Base-by-base conservation (phyloP, 768 basidiomycete genomes). In the Phanerochaete carnosa region DNA sequence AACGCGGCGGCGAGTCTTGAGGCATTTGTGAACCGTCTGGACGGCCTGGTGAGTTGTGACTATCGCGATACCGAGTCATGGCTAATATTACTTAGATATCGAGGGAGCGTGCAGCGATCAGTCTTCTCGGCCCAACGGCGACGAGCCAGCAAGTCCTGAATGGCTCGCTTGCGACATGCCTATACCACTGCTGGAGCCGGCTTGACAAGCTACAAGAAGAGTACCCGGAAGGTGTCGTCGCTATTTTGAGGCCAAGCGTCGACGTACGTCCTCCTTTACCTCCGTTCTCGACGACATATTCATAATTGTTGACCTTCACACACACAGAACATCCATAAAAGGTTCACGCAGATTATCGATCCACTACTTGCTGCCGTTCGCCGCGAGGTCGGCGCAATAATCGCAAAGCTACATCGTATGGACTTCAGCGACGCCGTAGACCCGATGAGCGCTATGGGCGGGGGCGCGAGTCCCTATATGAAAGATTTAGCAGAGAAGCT, bases 401-500 rank as follows among this genome's bases (percentile, higher is more conserved):
- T 97, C 47, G 83, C 88, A 1, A 85, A 89, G 55, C 79, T 99
- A 29, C 96, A 98, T 73, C 84, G 90, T 6, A 83, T 92, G 47
- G 92, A 95, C 71, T 88, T 95, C 68, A 83, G 84, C 53, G 90
- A 88, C 73, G 76, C 83, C 9, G 73, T 83, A 11, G 92, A 94
- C 64, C 81, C 89, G 19, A 72, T 77, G 59, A 68, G 76, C 1
- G 78, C 73, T 1, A 76, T 77, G 65, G 83, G 84, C 70, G 84
- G 85, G 16, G 85, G 85, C 7, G 77, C 89, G 4, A 96, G 92
- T 73, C 72, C 87, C 15, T 98, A 98, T 74, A 90, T 98, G 85
- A 91, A 92, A 70, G 94, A 96, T 64, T 79, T 99, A 57, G 83
- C 87, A 8, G 95, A 97, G 59, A 97, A 94, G 75, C 76, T 99